Percentiles rank a stretch among this genome's conserved stretches.
Conservation (phyloP, 257 asterid genomes). For the Leptodermis oblonga region DNA sequence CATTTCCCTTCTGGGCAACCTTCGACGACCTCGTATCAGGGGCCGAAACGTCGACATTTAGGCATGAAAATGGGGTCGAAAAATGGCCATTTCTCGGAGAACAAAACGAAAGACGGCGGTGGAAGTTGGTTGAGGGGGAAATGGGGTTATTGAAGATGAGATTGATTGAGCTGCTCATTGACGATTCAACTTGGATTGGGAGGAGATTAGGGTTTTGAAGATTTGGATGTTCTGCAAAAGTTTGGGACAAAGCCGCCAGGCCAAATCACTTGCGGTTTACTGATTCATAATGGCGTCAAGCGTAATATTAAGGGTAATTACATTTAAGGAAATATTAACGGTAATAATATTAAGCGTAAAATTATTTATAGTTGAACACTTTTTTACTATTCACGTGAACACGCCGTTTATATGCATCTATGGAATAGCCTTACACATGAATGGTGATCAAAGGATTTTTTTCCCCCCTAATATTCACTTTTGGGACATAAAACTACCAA, state of each 20-base stretch:
- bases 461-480: too few relatives aligned
- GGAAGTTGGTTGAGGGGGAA: conserved; percentile 24
- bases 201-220: neutral
- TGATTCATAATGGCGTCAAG: neutral
- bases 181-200: neutral
- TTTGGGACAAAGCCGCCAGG: neutral
- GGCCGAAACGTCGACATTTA: conserved; percentile 43
- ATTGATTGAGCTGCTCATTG: conserved; percentile 37
- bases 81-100: conserved; percentile 3
- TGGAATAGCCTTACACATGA: too few relatives aligned
- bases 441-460: too few relatives aligned
- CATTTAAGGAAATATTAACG: too few relatives aligned
- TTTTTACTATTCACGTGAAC: too few relatives aligned
- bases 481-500: too few relatives aligned
- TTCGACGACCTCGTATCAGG: conserved; percentile 20
- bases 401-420: too few relatives aligned
- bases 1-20: conserved; percentile 47
- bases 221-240: neutral
- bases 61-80: conserved; percentile 33
- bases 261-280: neutral
- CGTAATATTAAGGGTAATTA: too few relatives aligned
- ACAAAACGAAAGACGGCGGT: conserved; percentile 29
- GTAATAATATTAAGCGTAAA: too few relatives aligned
- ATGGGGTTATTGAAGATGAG: conserved; percentile 27
- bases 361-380: too few relatives aligned